Conservation (phyloP, 2,329 filamentous ascomycete genomes). For the Fusarium clavum region DNA sequence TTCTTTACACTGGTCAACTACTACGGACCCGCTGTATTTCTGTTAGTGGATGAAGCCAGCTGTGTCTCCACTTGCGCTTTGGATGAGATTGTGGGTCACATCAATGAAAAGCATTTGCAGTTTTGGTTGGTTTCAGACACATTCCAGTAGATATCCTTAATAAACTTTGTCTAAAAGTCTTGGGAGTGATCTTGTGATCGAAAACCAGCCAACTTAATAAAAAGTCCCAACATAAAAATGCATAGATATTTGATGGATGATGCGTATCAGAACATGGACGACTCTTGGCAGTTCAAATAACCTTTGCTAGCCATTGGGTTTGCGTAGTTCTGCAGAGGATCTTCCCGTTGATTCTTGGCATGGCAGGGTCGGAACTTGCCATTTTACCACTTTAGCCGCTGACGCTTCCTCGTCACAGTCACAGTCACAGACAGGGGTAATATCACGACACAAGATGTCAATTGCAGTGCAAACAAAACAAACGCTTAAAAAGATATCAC, state of each 20-base stretch:
- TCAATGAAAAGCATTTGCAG: not conserved
- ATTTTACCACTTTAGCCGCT: not conserved
- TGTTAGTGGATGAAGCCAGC: not conserved
- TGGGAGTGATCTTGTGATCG: not conserved
- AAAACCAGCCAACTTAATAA: not conserved
- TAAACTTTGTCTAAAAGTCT: not conserved
- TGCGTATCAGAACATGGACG: not conserved
- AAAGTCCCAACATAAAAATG: not conserved
- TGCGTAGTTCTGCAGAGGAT: not conserved
- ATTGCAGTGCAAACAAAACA: not conserved
- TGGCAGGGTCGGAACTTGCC: not conserved
- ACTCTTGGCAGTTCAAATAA: not conserved
- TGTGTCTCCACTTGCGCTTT: not conserved
- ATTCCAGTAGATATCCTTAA: not conserved
- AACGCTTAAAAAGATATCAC: not conserved
- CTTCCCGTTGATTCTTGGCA: not conserved
- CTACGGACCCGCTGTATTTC: rapidly evolving
- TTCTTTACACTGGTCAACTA: rapidly evolving
- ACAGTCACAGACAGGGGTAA: not conserved
- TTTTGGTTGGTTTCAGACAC: not conserved
- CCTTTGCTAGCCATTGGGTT: not conserved
- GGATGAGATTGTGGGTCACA: not conserved
- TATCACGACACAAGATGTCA: not conserved
- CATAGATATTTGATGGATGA: not conserved
- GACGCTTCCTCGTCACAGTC: not conserved